Evolutionary conservation across 306 rosid species (phyloP).

Genomic region (Mucuna pruriens): DNA sequence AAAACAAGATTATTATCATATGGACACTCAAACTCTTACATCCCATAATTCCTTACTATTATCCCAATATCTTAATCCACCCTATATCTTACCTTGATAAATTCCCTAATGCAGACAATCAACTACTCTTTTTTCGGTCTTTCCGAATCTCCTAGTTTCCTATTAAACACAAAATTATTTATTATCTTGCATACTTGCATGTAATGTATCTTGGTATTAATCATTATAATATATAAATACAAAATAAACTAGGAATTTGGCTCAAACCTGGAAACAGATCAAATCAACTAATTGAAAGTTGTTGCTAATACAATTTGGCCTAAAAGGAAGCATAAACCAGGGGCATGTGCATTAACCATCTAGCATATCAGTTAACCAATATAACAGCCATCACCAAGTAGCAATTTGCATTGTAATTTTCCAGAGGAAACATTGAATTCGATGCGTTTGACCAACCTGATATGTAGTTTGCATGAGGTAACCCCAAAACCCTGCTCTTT

Average conservation of each 20-base stretch:
- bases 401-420: not conserved
- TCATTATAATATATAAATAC: not conserved
- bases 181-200: not conserved
- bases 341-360: not conserved
- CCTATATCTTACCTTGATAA: not conserved
- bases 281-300: not conserved
- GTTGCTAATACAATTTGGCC: not conserved
- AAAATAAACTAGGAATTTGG: not conserved
- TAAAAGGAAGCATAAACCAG: not conserved
- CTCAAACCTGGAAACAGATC: not conserved
- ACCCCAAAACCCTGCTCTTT: slow-evolving; percentile 73
- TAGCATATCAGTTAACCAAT: not conserved
- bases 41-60: not conserved
- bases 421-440: not conserved
- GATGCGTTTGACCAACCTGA: slow-evolving; percentile 54
- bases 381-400: not conserved
- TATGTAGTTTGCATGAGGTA: slow-evolving; percentile 65
- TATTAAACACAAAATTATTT: not conserved
- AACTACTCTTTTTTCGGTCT: not conserved
- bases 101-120: not conserved
- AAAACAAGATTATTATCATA: not conserved
- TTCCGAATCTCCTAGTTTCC: not conserved
- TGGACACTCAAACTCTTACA: not conserved
- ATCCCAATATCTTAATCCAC: not conserved
- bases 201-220: not conserved